Conservation (phyloP, 2,329 filamentous ascomycete species). For the Penicillium sp. region DNA sequence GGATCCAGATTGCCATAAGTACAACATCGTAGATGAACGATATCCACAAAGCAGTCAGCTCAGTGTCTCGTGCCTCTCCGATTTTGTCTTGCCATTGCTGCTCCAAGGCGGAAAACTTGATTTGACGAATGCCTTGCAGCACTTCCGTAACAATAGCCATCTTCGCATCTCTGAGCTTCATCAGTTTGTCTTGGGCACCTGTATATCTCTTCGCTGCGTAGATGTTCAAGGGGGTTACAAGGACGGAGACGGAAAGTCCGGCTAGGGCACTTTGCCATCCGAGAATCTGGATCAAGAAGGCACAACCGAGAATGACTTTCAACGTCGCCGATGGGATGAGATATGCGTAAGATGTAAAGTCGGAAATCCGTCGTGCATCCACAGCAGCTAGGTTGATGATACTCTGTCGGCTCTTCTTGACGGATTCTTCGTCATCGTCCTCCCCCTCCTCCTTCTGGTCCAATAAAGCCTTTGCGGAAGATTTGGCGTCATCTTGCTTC, state of each 20-base stretch:
- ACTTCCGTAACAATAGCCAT: slow-evolving; percentile 74
- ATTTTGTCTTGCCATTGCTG: slow-evolving; percentile 72
- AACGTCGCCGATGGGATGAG: slow-evolving; percentile 61
- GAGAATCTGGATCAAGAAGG: slow-evolving; percentile 66
- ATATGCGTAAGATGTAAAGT: slow-evolving; percentile 66
- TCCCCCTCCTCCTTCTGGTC: slow-evolving; percentile 43
- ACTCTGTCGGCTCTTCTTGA: slow-evolving; percentile 63
- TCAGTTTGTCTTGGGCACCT: slow-evolving; percentile 64
- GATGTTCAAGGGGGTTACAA: slow-evolving; percentile 68
- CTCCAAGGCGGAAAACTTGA: slow-evolving; percentile 79
- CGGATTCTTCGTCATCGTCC: slow-evolving; percentile 45
- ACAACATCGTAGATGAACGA: slow-evolving; percentile 64
- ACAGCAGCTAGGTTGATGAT: slow-evolving; percentile 76
- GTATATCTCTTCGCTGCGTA: slow-evolving; percentile 65
- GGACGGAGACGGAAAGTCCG: slow-evolving; percentile 62
- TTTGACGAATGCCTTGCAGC: slow-evolving; percentile 74
- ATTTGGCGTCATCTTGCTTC: slow-evolving; percentile 27
- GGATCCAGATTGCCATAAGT: slow-evolving; percentile 67
- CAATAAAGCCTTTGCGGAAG: slow-evolving; percentile 8
- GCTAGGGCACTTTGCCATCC: slow-evolving; percentile 68
- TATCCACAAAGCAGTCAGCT: slow-evolving; percentile 65
- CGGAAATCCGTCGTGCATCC: slow-evolving; percentile 66
- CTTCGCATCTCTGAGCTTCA: slow-evolving; percentile 74
- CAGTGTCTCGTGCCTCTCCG: slow-evolving; percentile 60
- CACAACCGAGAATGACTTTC: slow-evolving; percentile 64